Conservation (phyloP, 495 filamentous ascomycete genomes). For the Aspergillus affinis region DNA sequence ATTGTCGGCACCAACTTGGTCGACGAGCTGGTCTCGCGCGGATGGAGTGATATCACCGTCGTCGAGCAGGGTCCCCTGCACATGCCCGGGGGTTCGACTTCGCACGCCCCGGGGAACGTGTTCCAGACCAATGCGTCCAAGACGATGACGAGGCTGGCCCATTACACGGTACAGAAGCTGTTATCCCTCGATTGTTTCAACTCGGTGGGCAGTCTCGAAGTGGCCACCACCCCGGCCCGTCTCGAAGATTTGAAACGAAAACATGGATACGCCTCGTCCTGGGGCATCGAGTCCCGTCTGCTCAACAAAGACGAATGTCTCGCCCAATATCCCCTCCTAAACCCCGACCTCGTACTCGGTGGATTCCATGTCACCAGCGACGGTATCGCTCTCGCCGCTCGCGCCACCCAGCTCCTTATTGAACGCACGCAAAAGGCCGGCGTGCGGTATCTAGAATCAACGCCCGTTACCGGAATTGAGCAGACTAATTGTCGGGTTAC, state of each 20-base stretch:
- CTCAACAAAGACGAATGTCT: conserved; percentile 44
- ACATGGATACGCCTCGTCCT: conserved; percentile 48
- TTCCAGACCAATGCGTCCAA: conserved; percentile 52
- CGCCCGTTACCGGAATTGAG: conserved; percentile 47
- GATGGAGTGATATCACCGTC: conserved; percentile 53
- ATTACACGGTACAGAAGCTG: conserved; percentile 51
- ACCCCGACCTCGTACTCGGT: conserved; percentile 44
- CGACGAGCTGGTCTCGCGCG: conserved; percentile 50
- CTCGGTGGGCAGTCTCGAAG: conserved; percentile 49
- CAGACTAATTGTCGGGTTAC: conserved; percentile 35
- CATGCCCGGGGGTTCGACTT: conserved; percentile 54
- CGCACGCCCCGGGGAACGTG: conserved; percentile 52
- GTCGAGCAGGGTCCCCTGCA: conserved; percentile 52
- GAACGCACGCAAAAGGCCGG: conserved; percentile 46
- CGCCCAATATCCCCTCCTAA: conserved; percentile 43
- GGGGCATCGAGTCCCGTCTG: conserved; percentile 46
- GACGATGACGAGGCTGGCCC: conserved; percentile 49
- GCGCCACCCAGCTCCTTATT: conserved; percentile 49
- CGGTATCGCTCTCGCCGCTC: conserved; percentile 49
- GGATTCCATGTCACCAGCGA: conserved; percentile 52
- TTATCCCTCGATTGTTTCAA: conserved; percentile 51
- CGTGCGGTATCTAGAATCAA: conserved; percentile 45
- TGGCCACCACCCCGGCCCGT: conserved; percentile 50
- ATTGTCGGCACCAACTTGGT: conserved; percentile 55
- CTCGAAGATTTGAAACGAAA: conserved; percentile 52